Percentiles rank a stretch among this genome's conserved stretches.
phyloP scores from a whole-genome alignment of 768 basidiomycete species.

The Leucosporidium scottii region DNA sequence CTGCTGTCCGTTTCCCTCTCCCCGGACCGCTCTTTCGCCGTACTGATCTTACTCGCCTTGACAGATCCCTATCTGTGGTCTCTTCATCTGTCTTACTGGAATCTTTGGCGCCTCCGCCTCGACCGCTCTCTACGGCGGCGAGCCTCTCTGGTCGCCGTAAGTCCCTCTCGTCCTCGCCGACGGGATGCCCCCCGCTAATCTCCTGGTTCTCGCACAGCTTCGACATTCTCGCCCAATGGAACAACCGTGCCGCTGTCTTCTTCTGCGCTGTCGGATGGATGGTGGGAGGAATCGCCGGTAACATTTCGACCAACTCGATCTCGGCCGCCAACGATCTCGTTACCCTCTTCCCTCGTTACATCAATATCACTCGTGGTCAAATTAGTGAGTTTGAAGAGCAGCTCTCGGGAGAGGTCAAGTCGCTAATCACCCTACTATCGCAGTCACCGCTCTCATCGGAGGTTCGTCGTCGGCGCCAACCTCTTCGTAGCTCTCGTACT shows the following conservation, averaged over 20 bases:
- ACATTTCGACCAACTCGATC: slow-evolving; percentile 70
- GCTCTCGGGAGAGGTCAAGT: no score
- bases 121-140: slow-evolving; percentile 23
- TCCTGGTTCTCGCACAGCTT: background rate
- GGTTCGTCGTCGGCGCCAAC: no score
- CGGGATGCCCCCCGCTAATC: background rate
- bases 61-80: no score
- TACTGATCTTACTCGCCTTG: no score
- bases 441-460: no score
- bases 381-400: slow-evolving; percentile 36
- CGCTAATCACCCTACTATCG: no score
- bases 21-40: no score
- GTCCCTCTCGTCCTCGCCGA: no score
- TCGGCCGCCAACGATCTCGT: slow-evolving; percentile 78
- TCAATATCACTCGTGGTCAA: slow-evolving; percentile 69
- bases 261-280: slow-evolving; percentile 46
- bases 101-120: slow-evolving; percentile 20
- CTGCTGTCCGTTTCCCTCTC: no score
- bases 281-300: slow-evolving; percentile 32
- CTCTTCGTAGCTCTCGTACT: no score
- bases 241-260: slow-evolving; percentile 56
- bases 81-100: background rate
- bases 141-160: slow-evolving; percentile 19
- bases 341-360: slow-evolving; percentile 62
- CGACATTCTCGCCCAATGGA: slow-evolving; percentile 49